Percentiles rank a stretch among this genome's conserved stretches.
These are phyloP conservation scores for Radiomyces spectabilis DNA, from an alignment of 192 early-diverging fungal genomes.

Conservation along the genomic window DNA sequence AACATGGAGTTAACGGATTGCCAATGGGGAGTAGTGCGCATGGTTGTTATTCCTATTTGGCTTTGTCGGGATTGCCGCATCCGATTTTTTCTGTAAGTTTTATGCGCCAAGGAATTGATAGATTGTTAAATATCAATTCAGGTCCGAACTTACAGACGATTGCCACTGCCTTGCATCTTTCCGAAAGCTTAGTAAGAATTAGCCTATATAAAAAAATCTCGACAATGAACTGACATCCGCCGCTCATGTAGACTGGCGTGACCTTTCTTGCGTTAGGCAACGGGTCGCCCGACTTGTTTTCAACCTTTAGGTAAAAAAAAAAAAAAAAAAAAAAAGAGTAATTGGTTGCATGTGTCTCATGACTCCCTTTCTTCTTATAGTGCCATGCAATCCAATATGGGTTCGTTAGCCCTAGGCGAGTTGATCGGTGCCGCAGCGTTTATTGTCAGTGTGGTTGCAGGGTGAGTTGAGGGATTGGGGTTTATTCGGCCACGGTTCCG, in stretches of 20 bases:
- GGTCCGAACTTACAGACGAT: conserved; percentile 82
- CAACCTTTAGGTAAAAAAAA: conserved; percentile 62
- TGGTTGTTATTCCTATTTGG: conserved; percentile 73
- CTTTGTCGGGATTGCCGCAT: conserved; percentile 70
- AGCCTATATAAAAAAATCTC: background rate
- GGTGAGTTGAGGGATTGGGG: conserved; percentile 1
- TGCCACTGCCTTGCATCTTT: conserved; percentile 61
- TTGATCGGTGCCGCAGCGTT: conserved; percentile 73
- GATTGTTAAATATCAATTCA: conserved; percentile 1
- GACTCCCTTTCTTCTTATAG: conserved; percentile 4
- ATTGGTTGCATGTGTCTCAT: background rate
- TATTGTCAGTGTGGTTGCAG: conserved; percentile 33
- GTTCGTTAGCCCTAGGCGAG: conserved; percentile 83
- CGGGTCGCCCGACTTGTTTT: conserved; percentile 87
- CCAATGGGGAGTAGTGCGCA: no score
- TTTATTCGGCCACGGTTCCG: no score
- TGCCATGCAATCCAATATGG: conserved; percentile 60
- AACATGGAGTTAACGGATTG: no score
- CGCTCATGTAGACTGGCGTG: conserved; percentile 48
- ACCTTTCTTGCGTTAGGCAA: conserved; percentile 84
- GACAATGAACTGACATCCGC: background rate
- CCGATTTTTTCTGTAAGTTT: conserved; percentile 70
- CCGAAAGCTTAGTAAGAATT: conserved; percentile 71
- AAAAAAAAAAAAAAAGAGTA: no score
- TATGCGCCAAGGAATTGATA: background rate